Conservation (phyloP, 164 flowering plant species). For the Stephania japonica region DNA sequence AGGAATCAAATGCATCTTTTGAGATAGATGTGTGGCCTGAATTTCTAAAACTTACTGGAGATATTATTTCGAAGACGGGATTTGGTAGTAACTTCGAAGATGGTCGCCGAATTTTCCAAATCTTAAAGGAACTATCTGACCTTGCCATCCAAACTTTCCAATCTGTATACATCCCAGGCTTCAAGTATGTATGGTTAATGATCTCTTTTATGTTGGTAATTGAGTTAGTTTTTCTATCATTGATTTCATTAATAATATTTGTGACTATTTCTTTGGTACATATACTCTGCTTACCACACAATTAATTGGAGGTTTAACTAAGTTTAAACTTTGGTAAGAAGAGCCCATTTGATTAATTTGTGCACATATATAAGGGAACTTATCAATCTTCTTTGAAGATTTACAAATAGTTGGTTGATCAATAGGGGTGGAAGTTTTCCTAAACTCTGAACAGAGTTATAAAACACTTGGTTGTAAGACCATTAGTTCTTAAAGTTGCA, state of each 20-base stretch:
- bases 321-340: too few species aligned
- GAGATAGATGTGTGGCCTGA: conserved; percentile 19
- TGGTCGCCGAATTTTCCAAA: conserved; percentile 17
- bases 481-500: too few species aligned
- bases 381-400: too few species aligned
- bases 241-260: not conserved
- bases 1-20: not conserved
- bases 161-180: conserved; percentile 27
- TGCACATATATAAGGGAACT: not conserved
- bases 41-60: not conserved
- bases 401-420: too few species aligned
- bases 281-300: too few species aligned
- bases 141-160: conserved; percentile 7
- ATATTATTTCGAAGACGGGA: conserved; percentile 14
- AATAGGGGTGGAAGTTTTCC: too few species aligned
- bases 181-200: conserved; percentile 18
- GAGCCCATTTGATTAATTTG: not conserved
- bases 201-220: not conserved
- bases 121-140: conserved; percentile 19
- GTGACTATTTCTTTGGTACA: too few species aligned
- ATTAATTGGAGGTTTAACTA: too few species aligned
- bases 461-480: too few species aligned
- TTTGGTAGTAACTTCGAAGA: conserved; percentile 21
- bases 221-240: not conserved
- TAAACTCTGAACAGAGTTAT: too few species aligned